These are phyloP conservation scores for Rutstroemia sp. DNA, from an alignment of 2,329 filamentous ascomycete species.

Conservation along the genomic window DNA sequence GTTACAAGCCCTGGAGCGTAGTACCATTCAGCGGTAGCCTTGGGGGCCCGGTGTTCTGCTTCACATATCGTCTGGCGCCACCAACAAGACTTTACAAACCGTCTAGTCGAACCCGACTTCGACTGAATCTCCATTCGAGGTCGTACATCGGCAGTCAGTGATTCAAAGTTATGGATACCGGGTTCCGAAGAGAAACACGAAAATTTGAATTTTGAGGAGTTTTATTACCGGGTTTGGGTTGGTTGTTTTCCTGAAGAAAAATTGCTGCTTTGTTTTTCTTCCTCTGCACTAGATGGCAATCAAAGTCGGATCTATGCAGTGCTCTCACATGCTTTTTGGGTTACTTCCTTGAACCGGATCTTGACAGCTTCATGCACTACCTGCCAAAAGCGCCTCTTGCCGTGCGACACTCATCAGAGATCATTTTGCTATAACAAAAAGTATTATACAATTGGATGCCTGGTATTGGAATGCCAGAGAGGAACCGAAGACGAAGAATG, in stretches of 20 bases:
- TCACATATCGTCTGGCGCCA: constrained; percentile 12
- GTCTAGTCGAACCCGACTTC: not conserved
- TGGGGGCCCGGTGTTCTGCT: constrained; percentile 31
- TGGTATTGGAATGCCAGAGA: no score
- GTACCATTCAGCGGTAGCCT: constrained; percentile 35
- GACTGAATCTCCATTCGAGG: not conserved
- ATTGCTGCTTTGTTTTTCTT: constrained; percentile 21
- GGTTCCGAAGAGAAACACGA: constrained; percentile 9
- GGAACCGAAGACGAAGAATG: no score
- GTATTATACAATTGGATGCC: not conserved
- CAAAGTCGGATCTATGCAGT: constrained; percentile 27
- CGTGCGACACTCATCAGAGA: not conserved
- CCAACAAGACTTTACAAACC: not conserved
- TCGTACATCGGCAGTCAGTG: not conserved
- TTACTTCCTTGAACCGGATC: constrained; percentile 1
- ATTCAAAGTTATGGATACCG: constrained; percentile 10
- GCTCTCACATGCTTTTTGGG: constrained; percentile 18
- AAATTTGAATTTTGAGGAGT: constrained; percentile 6
- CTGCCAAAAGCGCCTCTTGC: constrained; percentile 5
- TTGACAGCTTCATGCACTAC: constrained; percentile 1
- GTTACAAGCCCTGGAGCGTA: constrained; percentile 74
- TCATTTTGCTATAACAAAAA: not conserved
- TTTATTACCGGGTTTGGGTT: constrained; percentile 13
- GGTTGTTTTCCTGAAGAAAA: constrained; percentile 16
- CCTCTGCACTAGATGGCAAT: constrained; percentile 29